Evolutionary conservation across 768 basidiomycete genomes (phyloP).

Genomic region (Macrolepiota albuminosa): DNA sequence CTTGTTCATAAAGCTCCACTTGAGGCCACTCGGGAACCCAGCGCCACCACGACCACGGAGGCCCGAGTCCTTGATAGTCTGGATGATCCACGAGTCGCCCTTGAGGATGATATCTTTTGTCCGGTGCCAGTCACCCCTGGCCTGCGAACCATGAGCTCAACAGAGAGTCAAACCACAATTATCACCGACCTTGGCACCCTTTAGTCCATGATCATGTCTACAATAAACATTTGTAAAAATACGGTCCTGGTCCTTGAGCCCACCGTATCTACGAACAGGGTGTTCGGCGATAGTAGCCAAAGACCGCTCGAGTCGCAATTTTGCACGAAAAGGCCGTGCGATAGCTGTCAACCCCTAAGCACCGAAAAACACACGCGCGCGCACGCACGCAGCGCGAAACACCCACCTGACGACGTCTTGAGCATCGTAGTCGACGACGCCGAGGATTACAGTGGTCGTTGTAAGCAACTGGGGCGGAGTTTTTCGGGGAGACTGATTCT

Average conservation of each 20-base stretch:
- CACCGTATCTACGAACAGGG: constrained; percentile 90
- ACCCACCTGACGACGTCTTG: constrained; percentile 26
- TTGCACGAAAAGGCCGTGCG: constrained; percentile 28
- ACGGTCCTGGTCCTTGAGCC: constrained; percentile 90
- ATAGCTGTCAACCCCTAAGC: constrained; percentile 16
- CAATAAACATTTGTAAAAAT: constrained; percentile 92
- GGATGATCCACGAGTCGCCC: constrained; percentile 96
- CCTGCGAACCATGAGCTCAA: constrained; percentile 1
- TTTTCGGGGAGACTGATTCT: constrained; percentile 13
- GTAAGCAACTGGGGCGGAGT: constrained; percentile 20
- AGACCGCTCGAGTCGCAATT: constrained; percentile 32
- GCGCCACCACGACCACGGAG: constrained; percentile 95
- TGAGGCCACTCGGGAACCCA: constrained; percentile 93
- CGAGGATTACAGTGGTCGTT: constrained; percentile 31
- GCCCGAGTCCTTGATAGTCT: constrained; percentile 93
- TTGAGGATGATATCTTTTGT: constrained; percentile 96
- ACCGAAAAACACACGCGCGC: neutral
- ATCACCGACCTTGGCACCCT: constrained; percentile 76
- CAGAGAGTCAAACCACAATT: neutral
- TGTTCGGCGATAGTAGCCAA: constrained; percentile 77
- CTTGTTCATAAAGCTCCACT: constrained; percentile 99
- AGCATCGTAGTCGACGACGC: constrained; percentile 33
- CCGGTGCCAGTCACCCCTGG: constrained; percentile 96
- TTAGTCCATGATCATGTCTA: constrained; percentile 86
- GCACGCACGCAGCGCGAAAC: constrained; percentile 1